Evolutionary conservation across 169 alveolate genomes (phyloP).

Genomic region (Eimeria maxima): DNA sequence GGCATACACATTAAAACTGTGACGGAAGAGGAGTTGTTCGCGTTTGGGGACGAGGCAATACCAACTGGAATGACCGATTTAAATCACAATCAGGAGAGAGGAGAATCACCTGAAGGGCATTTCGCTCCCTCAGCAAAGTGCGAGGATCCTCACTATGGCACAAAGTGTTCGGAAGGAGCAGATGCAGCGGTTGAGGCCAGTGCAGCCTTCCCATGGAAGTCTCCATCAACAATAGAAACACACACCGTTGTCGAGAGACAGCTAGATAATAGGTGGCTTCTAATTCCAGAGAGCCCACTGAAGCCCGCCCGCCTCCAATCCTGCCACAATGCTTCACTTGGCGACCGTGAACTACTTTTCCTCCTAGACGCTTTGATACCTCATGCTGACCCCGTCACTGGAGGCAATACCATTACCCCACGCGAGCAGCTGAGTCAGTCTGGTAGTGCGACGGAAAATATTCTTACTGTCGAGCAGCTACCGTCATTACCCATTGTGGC

Average conservation of each 20-base stretch:
- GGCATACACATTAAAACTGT: background rate
- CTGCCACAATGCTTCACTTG: background rate
- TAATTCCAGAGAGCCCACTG: background rate
- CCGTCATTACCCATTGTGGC: background rate
- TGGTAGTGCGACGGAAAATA: background rate
- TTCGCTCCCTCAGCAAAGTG: background rate
- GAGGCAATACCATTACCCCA: background rate
- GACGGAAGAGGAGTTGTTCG: conserved; percentile 33
- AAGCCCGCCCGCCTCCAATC: background rate
- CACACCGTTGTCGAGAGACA: background rate
- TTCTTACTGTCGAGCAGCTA: background rate
- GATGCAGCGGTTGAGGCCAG: background rate
- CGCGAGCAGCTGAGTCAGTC: background rate
- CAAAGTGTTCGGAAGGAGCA: background rate
- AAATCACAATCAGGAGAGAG: background rate
- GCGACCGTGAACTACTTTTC: conserved; percentile 8
- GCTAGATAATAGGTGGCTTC: background rate
- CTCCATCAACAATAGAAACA: background rate
- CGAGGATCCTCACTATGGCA: background rate
- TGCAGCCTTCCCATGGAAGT: conserved; percentile 21
- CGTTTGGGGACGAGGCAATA: background rate
- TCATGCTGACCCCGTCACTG: background rate
- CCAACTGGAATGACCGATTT: background rate
- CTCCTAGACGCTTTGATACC: conserved; percentile 44
- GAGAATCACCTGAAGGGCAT: background rate